A percentile compares a stretch with the other conserved stretches of the same genome.
These are phyloP conservation scores for Skeletonema grethae DNA, from an alignment of 108 stramenopile species.

Conservation along the genomic window DNA sequence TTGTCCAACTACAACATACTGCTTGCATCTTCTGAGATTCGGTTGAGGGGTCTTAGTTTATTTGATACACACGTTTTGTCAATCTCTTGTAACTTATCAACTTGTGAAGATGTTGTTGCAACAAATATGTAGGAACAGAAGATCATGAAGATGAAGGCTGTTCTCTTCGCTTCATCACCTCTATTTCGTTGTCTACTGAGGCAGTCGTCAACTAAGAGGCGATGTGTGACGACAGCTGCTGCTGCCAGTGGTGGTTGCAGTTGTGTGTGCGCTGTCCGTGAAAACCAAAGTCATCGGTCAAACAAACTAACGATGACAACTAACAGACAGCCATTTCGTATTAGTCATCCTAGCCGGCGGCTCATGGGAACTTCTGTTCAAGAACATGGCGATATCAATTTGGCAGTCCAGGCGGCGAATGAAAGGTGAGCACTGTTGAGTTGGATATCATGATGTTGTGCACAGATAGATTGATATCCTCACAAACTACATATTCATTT, in stretches of 20 bases:
- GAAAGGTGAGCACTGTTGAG: constrained; percentile 2
- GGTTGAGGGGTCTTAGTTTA: too few relatives aligned
- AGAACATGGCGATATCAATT: not conserved
- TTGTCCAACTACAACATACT: too few relatives aligned
- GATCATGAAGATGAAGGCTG: not conserved
- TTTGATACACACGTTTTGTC: too few relatives aligned
- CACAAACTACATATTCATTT: not conserved
- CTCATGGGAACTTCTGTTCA: not conserved
- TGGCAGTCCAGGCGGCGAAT: constrained; percentile 23
- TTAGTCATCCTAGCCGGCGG: not conserved
- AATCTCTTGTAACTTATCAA: too few relatives aligned
- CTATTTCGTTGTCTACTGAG: not conserved
- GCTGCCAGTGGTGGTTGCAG: not conserved
- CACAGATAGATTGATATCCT: not conserved
- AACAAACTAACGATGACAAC: too few relatives aligned
- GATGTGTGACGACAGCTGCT: not conserved
- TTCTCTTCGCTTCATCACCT: not conserved
- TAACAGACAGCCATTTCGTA: too few relatives aligned
- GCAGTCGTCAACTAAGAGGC: not conserved
- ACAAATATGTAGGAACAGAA: too few relatives aligned
- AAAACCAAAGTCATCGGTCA: not conserved
- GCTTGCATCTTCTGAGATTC: too few relatives aligned
- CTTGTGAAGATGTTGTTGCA: too few relatives aligned
- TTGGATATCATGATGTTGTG: not conserved
- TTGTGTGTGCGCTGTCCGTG: not conserved